phyloP scores from a whole-genome alignment of 2,329 filamentous ascomycete genomes.

The Fragosphaeria purpurea region DNA sequence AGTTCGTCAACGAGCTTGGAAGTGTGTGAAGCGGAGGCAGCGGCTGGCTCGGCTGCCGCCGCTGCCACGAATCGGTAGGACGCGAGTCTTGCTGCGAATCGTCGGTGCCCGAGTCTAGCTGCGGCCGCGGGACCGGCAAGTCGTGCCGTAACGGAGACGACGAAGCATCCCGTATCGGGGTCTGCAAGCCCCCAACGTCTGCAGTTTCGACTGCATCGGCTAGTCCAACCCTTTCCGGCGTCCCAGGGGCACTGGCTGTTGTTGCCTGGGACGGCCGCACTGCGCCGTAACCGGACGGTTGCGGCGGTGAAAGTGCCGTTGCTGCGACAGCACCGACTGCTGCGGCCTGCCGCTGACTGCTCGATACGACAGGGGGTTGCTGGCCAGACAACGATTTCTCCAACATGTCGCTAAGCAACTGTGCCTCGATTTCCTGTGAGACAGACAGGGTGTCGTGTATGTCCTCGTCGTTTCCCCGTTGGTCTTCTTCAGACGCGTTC shows the following conservation, averaged over 20 bases:
- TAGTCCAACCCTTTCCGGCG: constrained; percentile 16
- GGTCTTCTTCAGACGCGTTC: constrained; percentile 9
- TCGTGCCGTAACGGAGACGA: too few species aligned
- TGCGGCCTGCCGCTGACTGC: neutral
- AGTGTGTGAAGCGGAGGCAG: too few species aligned
- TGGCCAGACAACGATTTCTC: constrained; percentile 17
- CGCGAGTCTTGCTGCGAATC: too few species aligned
- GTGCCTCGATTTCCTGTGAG: constrained; percentile 43
- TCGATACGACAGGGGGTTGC: neutral
- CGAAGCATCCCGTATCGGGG: too few species aligned
- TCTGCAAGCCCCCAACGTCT: constrained; percentile 1
- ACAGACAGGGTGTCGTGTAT: constrained; percentile 21
- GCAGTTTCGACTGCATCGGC: too few species aligned
- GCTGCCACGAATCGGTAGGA: too few species aligned
- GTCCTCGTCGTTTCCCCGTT: neutral
- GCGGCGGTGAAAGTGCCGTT: too few species aligned
- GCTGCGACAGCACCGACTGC: too few species aligned
- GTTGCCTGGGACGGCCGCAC: constrained; percentile 34
- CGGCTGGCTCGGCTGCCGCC: too few species aligned
- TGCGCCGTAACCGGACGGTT: too few species aligned
- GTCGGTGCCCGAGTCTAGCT: too few species aligned
- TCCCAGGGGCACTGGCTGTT: constrained; percentile 29
- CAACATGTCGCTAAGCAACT: constrained; percentile 35
- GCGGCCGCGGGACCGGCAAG: too few species aligned
- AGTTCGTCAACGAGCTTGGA: constrained; percentile 16